These are phyloP conservation scores for Penicillium brasilianum DNA, from an alignment of 2,329 filamentous ascomycete genomes.

Conservation along the genomic window DNA sequence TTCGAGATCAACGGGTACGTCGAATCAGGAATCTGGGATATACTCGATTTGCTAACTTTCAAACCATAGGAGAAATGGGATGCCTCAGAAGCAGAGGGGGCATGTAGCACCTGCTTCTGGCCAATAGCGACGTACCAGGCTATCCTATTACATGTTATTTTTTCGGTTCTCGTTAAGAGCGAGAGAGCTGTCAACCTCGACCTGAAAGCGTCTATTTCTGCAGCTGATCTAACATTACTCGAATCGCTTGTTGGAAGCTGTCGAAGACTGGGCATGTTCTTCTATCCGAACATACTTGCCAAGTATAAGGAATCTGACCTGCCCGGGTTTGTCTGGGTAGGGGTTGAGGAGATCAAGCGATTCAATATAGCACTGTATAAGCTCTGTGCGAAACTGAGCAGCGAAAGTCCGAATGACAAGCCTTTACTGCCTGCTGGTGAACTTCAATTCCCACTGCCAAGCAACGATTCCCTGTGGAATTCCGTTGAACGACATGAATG, in stretches of 20 bases:
- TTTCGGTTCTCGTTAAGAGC: constrained; percentile 23
- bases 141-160: constrained; percentile 39
- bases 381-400: constrained; percentile 20
- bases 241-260: constrained; percentile 35
- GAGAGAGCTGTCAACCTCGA: constrained; percentile 18
- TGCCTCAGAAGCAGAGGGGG: constrained; percentile 14
- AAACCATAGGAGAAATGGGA: constrained; percentile 32
- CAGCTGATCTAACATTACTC: constrained; percentile 24
- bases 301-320: constrained; percentile 20
- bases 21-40: not conserved
- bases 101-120: constrained; percentile 26
- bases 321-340: constrained; percentile 27
- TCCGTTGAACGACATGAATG: constrained; percentile 17
- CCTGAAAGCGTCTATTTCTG: constrained; percentile 17
- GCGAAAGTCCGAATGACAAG: not conserved
- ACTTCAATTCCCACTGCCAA: constrained; percentile 29
- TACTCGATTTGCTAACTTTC: constrained; percentile 1
- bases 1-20: constrained; percentile 34
- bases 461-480: constrained; percentile 23
- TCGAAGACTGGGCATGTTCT: constrained; percentile 34
- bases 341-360: constrained; percentile 38
- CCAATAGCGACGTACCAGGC: constrained; percentile 42
- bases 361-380: constrained; percentile 37
- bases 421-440: constrained; percentile 18
- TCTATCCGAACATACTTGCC: constrained; percentile 36